Evolutionary conservation across 768 basidiomycete species (phyloP).

Genomic region (Mycena pura): DNA sequence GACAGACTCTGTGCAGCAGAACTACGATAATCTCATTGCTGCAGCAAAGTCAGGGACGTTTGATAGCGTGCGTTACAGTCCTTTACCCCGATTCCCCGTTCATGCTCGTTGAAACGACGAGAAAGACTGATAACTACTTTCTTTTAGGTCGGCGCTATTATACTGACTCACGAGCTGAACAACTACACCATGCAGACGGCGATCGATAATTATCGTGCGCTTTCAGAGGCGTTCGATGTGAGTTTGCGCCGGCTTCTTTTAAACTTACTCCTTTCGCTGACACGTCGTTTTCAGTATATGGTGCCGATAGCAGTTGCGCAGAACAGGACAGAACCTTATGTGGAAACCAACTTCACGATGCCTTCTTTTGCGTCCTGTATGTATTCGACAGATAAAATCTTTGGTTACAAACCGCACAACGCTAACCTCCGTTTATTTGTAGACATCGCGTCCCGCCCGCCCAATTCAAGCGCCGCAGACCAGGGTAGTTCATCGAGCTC

Average conservation of each 20-base stretch:
- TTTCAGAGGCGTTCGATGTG: slow-evolving; percentile 55
- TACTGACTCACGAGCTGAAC: slow-evolving; percentile 62
- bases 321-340: slow-evolving; percentile 61
- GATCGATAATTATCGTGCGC: slow-evolving; percentile 52
- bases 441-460: neutral
- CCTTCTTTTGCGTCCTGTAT: slow-evolving; percentile 57
- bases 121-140: neutral
- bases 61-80: neutral
- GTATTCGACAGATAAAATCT: slow-evolving; percentile 29
- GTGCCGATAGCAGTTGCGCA: slow-evolving; percentile 60
- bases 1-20: slow-evolving; percentile 7
- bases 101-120: no score
- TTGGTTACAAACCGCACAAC: no score
- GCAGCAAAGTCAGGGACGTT: slow-evolving; percentile 2
- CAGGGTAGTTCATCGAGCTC: neutral
- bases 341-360: slow-evolving; percentile 50
- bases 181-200: slow-evolving; percentile 68
- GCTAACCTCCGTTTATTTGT: neutral
- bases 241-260: slow-evolving; percentile 4
- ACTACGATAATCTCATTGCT: slow-evolving; percentile 15
- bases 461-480: neutral
- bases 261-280: neutral
- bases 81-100: no score
- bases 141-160: slow-evolving; percentile 16
- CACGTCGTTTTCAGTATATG: slow-evolving; percentile 38